These are phyloP conservation scores for Epichloe elymi DNA, from an alignment of 2,329 filamentous ascomycete genomes.

Conservation along the genomic window DNA sequence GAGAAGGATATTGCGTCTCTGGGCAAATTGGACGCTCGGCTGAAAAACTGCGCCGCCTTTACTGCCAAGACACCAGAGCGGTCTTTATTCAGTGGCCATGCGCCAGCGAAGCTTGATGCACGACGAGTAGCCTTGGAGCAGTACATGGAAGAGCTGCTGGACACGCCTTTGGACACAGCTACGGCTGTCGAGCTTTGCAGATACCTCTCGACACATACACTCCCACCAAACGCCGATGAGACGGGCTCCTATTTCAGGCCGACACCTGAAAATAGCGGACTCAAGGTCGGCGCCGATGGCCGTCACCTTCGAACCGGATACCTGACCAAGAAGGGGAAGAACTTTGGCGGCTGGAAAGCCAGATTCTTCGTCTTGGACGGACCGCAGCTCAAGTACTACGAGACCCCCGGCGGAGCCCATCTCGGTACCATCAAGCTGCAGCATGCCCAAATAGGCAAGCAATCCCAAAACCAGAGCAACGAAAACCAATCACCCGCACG, in stretches of 20 bases:
- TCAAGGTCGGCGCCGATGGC: slow-evolving; percentile 43
- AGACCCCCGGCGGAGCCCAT: slow-evolving; percentile 84
- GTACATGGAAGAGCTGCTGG: slow-evolving; percentile 76
- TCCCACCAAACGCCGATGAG: slow-evolving; percentile 51
- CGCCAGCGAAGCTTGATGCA: slow-evolving; percentile 84
- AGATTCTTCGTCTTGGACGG: slow-evolving; percentile 49
- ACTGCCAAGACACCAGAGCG: slow-evolving; percentile 70
- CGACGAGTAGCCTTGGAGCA: slow-evolving; percentile 66
- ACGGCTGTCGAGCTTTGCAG: slow-evolving; percentile 73
- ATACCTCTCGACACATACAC: slow-evolving; percentile 60
- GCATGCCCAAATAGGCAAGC: slow-evolving; percentile 87
- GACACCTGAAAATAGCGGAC: slow-evolving; percentile 16
- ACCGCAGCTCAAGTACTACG: slow-evolving; percentile 69
- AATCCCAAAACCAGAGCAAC: slow-evolving; percentile 41
- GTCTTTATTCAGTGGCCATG: slow-evolving; percentile 78
- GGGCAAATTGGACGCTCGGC: slow-evolving; percentile 64
- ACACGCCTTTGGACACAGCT: slow-evolving; percentile 65
- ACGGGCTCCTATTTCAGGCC: slow-evolving; percentile 18
- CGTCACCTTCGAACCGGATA: slow-evolving; percentile 74
- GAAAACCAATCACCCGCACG: slow-evolving; percentile 48
- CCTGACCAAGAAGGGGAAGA: slow-evolving; percentile 92
- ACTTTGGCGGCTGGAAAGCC: slow-evolving; percentile 98
- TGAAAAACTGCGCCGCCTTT: slow-evolving; percentile 64
- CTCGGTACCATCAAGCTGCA: slow-evolving; percentile 87
- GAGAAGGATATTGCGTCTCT: slow-evolving; percentile 84